Base-by-base conservation (phyloP, 352 stramenopile genomes). In the Phytophthora fragariae region DNA sequence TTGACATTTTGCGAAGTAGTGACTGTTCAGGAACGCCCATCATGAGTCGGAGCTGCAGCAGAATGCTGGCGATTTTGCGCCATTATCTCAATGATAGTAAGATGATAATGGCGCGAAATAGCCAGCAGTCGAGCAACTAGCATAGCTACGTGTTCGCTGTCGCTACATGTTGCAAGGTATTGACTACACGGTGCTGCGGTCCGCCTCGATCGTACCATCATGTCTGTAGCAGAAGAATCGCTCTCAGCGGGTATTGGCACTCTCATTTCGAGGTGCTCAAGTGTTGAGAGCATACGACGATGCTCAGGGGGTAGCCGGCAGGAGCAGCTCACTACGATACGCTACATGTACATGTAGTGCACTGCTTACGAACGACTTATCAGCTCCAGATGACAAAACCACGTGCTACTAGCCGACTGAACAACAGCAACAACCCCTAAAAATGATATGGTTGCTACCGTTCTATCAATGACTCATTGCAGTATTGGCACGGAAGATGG, bases 21-120 rank as follows among this genome's bases (percentile, higher is more conserved):
- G 35, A 14, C 35, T 44, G 8, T 44, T 44, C 12, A 44, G 35
- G 35, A 44, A 44, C 35, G 35, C 35, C 35, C 35, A 44, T 44
- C 9, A 44, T 44, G 35, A 44, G 35, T 44, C 4, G 35, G 35
- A 44, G 35, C 35, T 27, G 24, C 24, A 27, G 24, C 24, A 27
- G 24, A 27, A 27, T 31, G 27, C 44, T 50, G 17, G 44, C 12
- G 44, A 50, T 17, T 50, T 50, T 50, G 44, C 12, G 11, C 11
- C 15, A 50, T 50, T 50, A 50, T 21, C 44, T 50, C 44, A 50
- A 50, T 50, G 44, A 24, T 19, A 21, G 44, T 21, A 50, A 50
- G 44, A 21, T 17, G 44, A 50, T 50, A 50, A 50, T 50, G 44
- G 44, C 44, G 14, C 44, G 17, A 50, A 50, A 50, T 50, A 50